These are phyloP conservation scores for Termitomyces sp. DNA, from an alignment of 768 basidiomycete species.

Conservation along the genomic window DNA sequence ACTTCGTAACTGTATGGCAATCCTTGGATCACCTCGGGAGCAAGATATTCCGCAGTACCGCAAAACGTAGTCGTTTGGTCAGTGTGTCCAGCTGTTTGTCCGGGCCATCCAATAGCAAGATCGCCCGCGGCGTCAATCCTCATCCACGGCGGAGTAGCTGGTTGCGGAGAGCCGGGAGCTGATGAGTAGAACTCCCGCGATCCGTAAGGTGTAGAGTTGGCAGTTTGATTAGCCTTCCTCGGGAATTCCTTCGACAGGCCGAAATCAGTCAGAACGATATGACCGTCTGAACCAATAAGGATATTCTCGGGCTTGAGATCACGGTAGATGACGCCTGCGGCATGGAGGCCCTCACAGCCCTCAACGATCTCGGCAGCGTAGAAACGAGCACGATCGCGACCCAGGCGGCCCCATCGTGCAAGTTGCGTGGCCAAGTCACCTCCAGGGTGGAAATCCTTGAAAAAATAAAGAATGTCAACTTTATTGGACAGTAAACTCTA, in stretches of 20 bases:
- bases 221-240: constrained; percentile 38
- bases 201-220: constrained; percentile 55
- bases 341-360: constrained; percentile 91
- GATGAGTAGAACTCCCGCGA: constrained; percentile 50
- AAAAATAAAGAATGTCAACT: constrained; percentile 8
- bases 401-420: constrained; percentile 90
- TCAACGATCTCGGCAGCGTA: constrained; percentile 98
- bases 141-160: constrained; percentile 74
- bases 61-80: constrained; percentile 87
- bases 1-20: constrained; percentile 88
- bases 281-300: constrained; percentile 89
- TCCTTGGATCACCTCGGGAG: constrained; percentile 95
- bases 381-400: constrained; percentile 91
- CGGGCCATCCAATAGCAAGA: constrained; percentile 51
- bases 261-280: constrained; percentile 97
- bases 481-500: constrained; percentile 9
- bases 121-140: constrained; percentile 54
- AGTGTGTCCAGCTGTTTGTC: constrained; percentile 36
- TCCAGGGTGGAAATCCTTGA: constrained; percentile 88
- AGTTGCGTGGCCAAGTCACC: constrained; percentile 98
- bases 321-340: constrained; percentile 93
- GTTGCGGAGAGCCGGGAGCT: constrained; percentile 36
- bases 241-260: constrained; percentile 92
- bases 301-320: constrained; percentile 98
- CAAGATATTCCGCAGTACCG: constrained; percentile 94